A percentile compares a stretch with the other conserved stretches of the same genome.
phyloP scores from a whole-genome alignment of 2,329 filamentous ascomycete genomes.

The Stagonosporopsis vannaccii region DNA sequence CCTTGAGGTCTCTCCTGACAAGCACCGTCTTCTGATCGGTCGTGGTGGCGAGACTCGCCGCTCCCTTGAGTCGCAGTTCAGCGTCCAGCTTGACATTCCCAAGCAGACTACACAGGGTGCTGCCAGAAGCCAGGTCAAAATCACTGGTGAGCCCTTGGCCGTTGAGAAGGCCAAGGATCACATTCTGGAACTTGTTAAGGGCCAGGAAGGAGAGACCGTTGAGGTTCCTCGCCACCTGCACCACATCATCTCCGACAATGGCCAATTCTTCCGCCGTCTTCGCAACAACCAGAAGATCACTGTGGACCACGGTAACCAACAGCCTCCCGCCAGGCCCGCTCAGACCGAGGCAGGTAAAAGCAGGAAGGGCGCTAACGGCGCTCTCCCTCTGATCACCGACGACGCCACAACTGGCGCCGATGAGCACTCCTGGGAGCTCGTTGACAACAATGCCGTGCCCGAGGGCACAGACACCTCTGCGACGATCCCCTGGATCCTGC shows the following conservation, averaged over 20 bases:
- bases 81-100: conserved; percentile 87
- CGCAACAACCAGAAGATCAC: conserved; percentile 86
- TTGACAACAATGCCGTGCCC: conserved; percentile 65
- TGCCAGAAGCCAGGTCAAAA: conserved; percentile 82
- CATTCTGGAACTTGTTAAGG: conserved; percentile 79
- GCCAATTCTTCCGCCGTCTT: conserved; percentile 90
- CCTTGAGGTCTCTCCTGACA: conserved; percentile 84
- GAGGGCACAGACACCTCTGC: conserved; percentile 60
- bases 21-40: conserved; percentile 90
- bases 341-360: conserved; percentile 55
- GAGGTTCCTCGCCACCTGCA: conserved; percentile 83
- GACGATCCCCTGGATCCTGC: conserved; percentile 88
- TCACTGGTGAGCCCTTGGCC: conserved; percentile 78
- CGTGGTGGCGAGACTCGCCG: conserved; percentile 88
- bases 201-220: conserved; percentile 87
- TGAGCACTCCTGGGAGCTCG: conserved; percentile 84
- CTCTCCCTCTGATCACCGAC: conserved; percentile 92
- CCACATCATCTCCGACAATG: conserved; percentile 85
- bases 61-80: conserved; percentile 84
- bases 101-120: conserved; percentile 74
- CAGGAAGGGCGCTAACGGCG: conserved; percentile 64
- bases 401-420: conserved; percentile 63
- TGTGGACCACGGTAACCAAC: conserved; percentile 86
- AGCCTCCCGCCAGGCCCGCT: conserved; percentile 74
- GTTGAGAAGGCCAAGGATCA: conserved; percentile 89